Conservation (phyloP, 1,284 basidiomycete genomes). For the Phlebopus sp. region DNA sequence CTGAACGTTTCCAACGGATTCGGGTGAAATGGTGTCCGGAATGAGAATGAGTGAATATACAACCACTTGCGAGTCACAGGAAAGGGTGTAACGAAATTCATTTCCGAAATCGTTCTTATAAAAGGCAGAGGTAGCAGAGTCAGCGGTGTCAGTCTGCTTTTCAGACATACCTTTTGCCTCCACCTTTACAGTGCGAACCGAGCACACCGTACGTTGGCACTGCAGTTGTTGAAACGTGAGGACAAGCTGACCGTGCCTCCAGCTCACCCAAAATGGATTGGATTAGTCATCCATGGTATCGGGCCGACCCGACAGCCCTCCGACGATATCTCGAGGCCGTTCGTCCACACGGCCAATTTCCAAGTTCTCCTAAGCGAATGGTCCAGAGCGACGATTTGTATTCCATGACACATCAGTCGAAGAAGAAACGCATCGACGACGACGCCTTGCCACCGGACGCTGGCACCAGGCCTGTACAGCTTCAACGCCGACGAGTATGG, state of each 20-base stretch:
- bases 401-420: conserved; percentile 52
- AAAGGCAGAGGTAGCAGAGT: conserved; percentile 25
- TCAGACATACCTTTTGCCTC: conserved; percentile 24
- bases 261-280: conserved; percentile 23
- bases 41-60: conserved; percentile 17
- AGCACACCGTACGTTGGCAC: conserved; percentile 19
- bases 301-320: conserved; percentile 35
- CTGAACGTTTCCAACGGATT: conserved; percentile 26
- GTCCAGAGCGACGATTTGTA: conserved; percentile 50
- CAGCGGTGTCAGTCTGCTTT: conserved; percentile 10
- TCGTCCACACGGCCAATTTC: conserved; percentile 19
- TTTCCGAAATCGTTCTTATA: conserved; percentile 32
- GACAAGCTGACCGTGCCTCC: conserved; percentile 26
- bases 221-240: conserved; percentile 17
- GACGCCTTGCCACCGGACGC: conserved; percentile 47
- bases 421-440: conserved; percentile 72
- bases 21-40: conserved; percentile 32
- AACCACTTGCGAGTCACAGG: conserved; percentile 24
- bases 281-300: conserved; percentile 35
- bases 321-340: conserved; percentile 33
- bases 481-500: conserved; percentile 76
- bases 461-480: conserved; percentile 66
- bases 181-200: conserved; percentile 7
- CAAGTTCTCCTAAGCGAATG: conserved; percentile 29
- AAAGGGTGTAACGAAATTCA: conserved; percentile 26